phyloP scores from a whole-genome alignment of 2,329 filamentous ascomycete genomes.

The Saccharata proteae region DNA sequence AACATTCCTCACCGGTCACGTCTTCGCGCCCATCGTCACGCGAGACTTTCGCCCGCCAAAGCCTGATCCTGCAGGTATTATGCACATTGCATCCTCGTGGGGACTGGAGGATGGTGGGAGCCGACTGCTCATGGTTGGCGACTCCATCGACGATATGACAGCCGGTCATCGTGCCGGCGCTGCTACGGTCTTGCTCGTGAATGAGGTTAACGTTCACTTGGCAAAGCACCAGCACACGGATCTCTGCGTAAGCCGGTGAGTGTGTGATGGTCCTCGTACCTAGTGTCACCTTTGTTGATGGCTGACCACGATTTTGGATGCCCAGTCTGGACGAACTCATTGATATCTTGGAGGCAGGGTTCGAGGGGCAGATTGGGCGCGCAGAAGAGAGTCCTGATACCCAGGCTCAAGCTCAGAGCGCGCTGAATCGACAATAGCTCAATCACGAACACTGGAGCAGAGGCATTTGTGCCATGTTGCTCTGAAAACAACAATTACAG shows the following conservation, averaged over 20 bases:
- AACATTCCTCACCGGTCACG: constrained; percentile 57
- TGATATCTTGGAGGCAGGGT: constrained; percentile 61
- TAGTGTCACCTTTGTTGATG: not conserved
- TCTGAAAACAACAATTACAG: too few relatives aligned
- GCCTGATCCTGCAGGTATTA: constrained; percentile 74
- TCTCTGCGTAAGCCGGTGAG: constrained; percentile 45
- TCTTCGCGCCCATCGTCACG: constrained; percentile 71
- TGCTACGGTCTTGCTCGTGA: constrained; percentile 77
- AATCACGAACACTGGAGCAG: too few relatives aligned
- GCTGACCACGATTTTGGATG: not conserved
- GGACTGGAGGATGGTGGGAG: constrained; percentile 27
- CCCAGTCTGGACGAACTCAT: constrained; percentile 62
- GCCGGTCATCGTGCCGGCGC: constrained; percentile 74
- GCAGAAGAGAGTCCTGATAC: constrained; percentile 17
- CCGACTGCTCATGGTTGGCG: constrained; percentile 41
- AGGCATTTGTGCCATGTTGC: too few relatives aligned
- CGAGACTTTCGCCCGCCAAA: constrained; percentile 75
- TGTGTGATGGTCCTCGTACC: not conserved
- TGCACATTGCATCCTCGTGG: constrained; percentile 75
- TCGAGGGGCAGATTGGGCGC: constrained; percentile 39
- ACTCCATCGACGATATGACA: constrained; percentile 83
- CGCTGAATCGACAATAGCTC: constrained; percentile 7
- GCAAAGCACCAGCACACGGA: constrained; percentile 65
- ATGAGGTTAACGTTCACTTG: constrained; percentile 65
- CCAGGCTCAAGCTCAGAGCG: constrained; percentile 14